These are phyloP conservation scores for Aechmea fasciata DNA, from an alignment of 176 grass and related monocot species.

Conservation along the genomic window DNA sequence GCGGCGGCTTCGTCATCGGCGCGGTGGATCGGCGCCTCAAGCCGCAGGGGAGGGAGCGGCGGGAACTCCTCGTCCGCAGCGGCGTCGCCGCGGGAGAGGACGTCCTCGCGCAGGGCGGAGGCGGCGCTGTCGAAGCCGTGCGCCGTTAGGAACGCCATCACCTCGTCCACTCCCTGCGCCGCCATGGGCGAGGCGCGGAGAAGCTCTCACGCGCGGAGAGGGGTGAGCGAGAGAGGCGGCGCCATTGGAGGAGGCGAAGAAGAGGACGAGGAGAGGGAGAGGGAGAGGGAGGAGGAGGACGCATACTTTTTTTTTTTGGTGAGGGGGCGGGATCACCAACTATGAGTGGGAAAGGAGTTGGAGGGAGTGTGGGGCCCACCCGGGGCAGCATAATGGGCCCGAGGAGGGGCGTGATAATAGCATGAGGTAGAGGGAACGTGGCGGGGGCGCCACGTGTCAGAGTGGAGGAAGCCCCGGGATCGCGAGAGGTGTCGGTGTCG, in stretches of 20 bases:
- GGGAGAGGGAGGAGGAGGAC: conserved; percentile 22
- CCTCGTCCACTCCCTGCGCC: conserved; percentile 56
- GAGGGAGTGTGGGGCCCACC: too few species aligned
- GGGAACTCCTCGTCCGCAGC: neutral
- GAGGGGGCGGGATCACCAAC: neutral
- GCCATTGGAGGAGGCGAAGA: conserved; percentile 48
- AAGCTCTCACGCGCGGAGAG: conserved; percentile 7
- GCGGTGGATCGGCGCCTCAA: conserved; percentile 24
- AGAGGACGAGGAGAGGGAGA: conserved; percentile 23
- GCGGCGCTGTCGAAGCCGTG: conserved; percentile 65
- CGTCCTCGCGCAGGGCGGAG: conserved; percentile 82
- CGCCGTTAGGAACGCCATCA: conserved; percentile 82
- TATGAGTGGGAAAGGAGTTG: neutral
- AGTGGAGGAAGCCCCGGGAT: neutral
- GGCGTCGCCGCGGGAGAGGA: conserved; percentile 33
- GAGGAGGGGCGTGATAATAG: neutral
- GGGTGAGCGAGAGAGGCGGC: conserved; percentile 30
- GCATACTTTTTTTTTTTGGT: conserved; percentile 11
- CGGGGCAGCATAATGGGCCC: neutral
- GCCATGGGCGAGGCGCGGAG: conserved; percentile 37
- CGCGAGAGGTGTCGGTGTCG: neutral
- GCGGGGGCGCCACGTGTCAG: neutral
- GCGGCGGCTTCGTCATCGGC: neutral
- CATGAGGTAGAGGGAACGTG: neutral
- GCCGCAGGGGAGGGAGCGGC: conserved; percentile 41